Base-by-base conservation (phyloP, 2,329 filamentous ascomycete genomes). In the Cladophialophora bantiana region DNA sequence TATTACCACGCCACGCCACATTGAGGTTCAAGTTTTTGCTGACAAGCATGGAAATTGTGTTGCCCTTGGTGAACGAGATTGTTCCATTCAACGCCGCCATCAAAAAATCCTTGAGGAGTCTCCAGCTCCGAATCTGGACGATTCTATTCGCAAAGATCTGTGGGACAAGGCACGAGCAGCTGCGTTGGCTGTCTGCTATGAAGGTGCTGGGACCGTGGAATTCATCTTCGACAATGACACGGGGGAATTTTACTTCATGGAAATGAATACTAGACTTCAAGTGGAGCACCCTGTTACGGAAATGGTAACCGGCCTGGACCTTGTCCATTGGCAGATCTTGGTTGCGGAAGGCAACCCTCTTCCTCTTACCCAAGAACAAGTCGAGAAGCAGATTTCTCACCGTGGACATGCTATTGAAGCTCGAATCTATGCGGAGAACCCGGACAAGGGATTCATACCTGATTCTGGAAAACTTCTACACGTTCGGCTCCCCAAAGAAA, bases 211-310 rank as follows among this genome's bases (percentile, higher is more conserved):
- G 4, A 90, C 88, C 0, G 88, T 90, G 0, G 88, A 90, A 70
- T 90, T 90, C 75, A 89, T 90, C 70, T 89, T 90, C 73, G 88
- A 90, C 76, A 89, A 89, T 69, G 88, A 89, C 62, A 84, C 82
- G 3, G 86, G 86, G 42, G 81, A 88, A 52, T 89, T 89, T 78
- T 90, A 88, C 78, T 89, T 90, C 78, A 89, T 89, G 88, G 88
- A 90, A 73, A 90, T 89, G 87, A 89, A 89, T 75, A 89, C 95
- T 0, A 86, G 95, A 59, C 83, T 99, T 20, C 95, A 99, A 79
- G 95, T 99, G 58, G 95, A 99, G 80, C 95, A 99, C 75, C 95
- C 95, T 0, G 95, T 98, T 20, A 98, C 89, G 0, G 91, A 94
- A 76, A 89, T 90, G 83, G 88, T 91, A 2, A 92, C 89, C 9